These are phyloP conservation scores for Diospyros kaki DNA, from an alignment of 148 eudicot species.

Conservation along the genomic window DNA sequence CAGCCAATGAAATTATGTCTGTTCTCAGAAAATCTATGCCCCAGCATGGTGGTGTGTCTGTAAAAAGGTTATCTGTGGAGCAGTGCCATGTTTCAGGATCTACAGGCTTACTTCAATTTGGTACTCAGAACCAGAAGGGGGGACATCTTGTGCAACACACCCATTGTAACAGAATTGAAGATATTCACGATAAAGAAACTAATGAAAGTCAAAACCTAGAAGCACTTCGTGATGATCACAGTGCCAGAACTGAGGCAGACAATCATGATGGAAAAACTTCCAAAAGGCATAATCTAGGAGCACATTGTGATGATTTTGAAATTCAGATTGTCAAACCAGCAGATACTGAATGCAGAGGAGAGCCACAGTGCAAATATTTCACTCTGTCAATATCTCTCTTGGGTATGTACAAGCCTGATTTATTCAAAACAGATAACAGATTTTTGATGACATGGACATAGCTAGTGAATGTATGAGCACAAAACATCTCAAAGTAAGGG, in stretches of 20 bases:
- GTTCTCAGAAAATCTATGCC: slow-evolving; percentile 49
- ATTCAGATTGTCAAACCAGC: slow-evolving; percentile 12
- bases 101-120: slow-evolving; percentile 26
- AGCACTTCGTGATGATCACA: slow-evolving; percentile 12
- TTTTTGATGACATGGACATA: slow-evolving; percentile 4
- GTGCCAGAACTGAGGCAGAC: too few species aligned
- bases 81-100: slow-evolving; percentile 24
- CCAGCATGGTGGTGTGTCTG: slow-evolving; percentile 17
- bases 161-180: slow-evolving; percentile 20
- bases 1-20: slow-evolving; percentile 70
- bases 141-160: slow-evolving; percentile 22
- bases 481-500: background rate
- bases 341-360: slow-evolving; percentile 13
- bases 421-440: background rate
- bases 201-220: slow-evolving; percentile 12
- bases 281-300: slow-evolving; percentile 13
- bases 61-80: slow-evolving; percentile 23
- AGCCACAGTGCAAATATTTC: slow-evolving; percentile 12
- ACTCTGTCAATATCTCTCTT: slow-evolving; percentile 5
- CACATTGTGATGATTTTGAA: slow-evolving; percentile 14
- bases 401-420: slow-evolving; percentile 18
- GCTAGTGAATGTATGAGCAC: background rate
- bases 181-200: slow-evolving; percentile 9
- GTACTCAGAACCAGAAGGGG: slow-evolving; percentile 23
- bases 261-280: slow-evolving; percentile 14